Percentiles rank a stretch among this genome's conserved stretches.
phyloP scores from a whole-genome alignment of 805 yeast species.

The Lachancea meyersii region DNA sequence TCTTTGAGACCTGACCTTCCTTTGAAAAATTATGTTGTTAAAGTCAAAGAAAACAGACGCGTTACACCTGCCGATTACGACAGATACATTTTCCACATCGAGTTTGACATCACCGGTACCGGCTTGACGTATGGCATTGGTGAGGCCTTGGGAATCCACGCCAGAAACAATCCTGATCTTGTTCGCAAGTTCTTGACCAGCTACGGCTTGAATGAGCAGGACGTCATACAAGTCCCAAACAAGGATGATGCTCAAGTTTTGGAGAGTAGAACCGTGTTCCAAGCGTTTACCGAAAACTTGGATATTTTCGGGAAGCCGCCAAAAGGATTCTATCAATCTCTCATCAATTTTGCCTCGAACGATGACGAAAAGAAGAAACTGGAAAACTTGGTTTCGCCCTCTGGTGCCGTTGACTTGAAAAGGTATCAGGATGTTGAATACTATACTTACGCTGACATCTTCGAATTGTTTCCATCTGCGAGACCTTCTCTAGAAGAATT shows the following conservation, averaged over 20 bases:
- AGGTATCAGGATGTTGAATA: conserved; percentile 78
- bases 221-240: conserved; percentile 63
- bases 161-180: conserved; percentile 61
- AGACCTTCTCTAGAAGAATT: conserved; percentile 69
- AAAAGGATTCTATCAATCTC: conserved; percentile 82
- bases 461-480: conserved; percentile 73
- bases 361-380: conserved; percentile 58
- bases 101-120: conserved; percentile 85
- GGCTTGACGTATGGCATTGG: conserved; percentile 90
- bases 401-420: conserved; percentile 81
- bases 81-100: conserved; percentile 94
- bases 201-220: conserved; percentile 67
- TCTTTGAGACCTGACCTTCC: conserved; percentile 86
- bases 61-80: conserved; percentile 86
- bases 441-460: conserved; percentile 72
- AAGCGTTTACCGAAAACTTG: conserved; percentile 69
- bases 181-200: conserved; percentile 63
- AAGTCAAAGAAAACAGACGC: conserved; percentile 86
- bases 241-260: conserved; percentile 49
- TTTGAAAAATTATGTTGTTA: conserved; percentile 74
- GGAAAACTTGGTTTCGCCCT: conserved; percentile 60
- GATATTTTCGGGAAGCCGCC: conserved; percentile 95
- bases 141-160: conserved; percentile 94
- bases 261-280: conserved; percentile 79
- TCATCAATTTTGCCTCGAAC: conserved; percentile 67